phyloP scores from a whole-genome alignment of 192 early-diverging fungal species.

The Backusella mclennaniae region DNA sequence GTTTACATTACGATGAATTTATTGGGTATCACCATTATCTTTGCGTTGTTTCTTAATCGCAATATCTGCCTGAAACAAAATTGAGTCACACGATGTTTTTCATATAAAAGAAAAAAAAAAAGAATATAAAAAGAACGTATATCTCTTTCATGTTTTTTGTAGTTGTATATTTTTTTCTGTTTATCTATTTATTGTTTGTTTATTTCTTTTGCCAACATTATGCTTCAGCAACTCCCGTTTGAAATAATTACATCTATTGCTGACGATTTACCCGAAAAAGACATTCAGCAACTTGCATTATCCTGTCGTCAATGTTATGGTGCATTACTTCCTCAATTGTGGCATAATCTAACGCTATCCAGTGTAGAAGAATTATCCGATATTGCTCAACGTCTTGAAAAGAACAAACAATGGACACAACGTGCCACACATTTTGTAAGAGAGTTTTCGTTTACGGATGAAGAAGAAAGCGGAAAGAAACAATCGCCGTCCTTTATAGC shows the following conservation, averaged over 20 bases:
- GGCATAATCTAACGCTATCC: background rate
- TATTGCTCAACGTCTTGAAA: background rate
- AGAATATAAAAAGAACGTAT: background rate
- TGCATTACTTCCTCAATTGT: slow-evolving; percentile 10
- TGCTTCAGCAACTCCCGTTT: slow-evolving; percentile 14
- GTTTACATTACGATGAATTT: background rate
- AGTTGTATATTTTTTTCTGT: background rate
- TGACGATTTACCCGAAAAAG: background rate
- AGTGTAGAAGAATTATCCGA: background rate
- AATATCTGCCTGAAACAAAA: background rate
- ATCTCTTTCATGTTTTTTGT: background rate
- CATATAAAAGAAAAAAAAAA: background rate
- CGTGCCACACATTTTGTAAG: slow-evolving; percentile 2
- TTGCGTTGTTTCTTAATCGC: background rate
- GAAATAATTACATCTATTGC: slow-evolving; percentile 15
- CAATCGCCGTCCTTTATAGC: background rate
- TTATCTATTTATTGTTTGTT: background rate
- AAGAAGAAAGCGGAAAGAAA: background rate
- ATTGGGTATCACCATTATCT: background rate
- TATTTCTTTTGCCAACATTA: slow-evolving; percentile 11
- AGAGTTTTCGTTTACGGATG: background rate
- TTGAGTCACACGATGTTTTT: background rate
- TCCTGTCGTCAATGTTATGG: background rate
- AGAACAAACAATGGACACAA: background rate
- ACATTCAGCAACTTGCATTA: background rate